Evolutionary conservation across 306 rosid genomes (phyloP).

Genomic region (Rosa persica): DNA sequence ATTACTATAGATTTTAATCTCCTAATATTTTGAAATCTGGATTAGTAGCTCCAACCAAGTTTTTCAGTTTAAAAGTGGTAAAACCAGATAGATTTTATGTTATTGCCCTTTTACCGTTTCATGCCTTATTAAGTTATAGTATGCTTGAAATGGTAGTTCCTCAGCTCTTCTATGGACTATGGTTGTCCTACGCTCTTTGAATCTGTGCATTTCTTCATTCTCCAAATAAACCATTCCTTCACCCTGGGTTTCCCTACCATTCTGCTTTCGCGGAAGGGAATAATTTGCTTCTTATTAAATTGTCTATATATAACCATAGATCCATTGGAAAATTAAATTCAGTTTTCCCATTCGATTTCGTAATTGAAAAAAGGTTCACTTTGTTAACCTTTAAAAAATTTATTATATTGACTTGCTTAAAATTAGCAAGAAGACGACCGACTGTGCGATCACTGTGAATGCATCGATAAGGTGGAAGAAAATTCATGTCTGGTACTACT

Average conservation of each 20-base stretch:
- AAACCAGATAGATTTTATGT: not conserved
- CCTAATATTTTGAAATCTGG: not conserved
- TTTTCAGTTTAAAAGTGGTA: not conserved
- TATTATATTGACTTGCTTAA: no score
- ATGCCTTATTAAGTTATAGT: not conserved
- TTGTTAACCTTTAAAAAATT: no score
- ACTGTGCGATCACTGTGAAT: no score
- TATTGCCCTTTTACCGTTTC: not conserved
- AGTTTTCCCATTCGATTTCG: not conserved
- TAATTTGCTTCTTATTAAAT: not conserved
- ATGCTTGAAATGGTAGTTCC: not conserved
- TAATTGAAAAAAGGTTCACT: no score
- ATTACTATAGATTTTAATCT: not conserved
- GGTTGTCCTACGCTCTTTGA: constrained; percentile 6
- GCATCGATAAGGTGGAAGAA: no score
- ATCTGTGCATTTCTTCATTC: not conserved
- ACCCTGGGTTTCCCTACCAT: not conserved
- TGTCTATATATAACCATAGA: not conserved
- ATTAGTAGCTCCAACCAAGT: not conserved
- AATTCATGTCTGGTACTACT: no score
- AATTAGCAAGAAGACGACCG: no score
- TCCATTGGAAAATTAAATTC: not conserved
- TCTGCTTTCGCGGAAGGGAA: not conserved
- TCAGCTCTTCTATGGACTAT: not conserved
- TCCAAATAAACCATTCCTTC: not conserved